phyloP scores from a whole-genome alignment of 768 basidiomycete genomes.

The Mycena chlorophos region DNA sequence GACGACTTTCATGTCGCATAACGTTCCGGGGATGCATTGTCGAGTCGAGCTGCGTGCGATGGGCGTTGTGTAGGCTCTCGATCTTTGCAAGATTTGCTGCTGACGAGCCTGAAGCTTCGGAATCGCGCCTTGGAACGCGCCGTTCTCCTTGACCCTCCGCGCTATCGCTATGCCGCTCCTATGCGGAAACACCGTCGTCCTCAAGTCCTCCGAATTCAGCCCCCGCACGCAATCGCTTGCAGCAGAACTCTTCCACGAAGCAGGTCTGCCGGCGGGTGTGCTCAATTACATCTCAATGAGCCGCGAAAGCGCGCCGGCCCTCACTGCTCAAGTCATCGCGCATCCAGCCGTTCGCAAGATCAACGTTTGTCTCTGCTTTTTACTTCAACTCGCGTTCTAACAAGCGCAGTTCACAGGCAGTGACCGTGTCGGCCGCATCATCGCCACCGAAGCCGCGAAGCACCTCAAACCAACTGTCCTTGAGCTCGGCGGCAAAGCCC shows the following conservation, averaged over 20 bases:
- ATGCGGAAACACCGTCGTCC: slow-evolving; percentile 57
- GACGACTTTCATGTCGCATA: slow-evolving; percentile 42
- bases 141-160: slow-evolving; percentile 44
- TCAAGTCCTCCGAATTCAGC: slow-evolving; percentile 53
- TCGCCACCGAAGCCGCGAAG: slow-evolving; percentile 56
- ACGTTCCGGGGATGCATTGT: slow-evolving; percentile 44
- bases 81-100: background rate
- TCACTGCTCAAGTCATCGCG: slow-evolving; percentile 54
- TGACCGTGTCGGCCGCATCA: slow-evolving; percentile 51
- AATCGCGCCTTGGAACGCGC: slow-evolving; percentile 60
- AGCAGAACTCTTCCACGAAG: slow-evolving; percentile 51
- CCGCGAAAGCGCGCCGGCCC: slow-evolving; percentile 40
- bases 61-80: slow-evolving; percentile 50
- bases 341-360: slow-evolving; percentile 54
- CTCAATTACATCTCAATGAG: slow-evolving; percentile 56
- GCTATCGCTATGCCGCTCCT: slow-evolving; percentile 48
- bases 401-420: slow-evolving; percentile 53
- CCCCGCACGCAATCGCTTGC: slow-evolving; percentile 49
- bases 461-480: slow-evolving; percentile 55
- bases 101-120: slow-evolving; percentile 38
- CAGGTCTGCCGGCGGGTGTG: slow-evolving; percentile 61
- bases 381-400: background rate
- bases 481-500: slow-evolving; percentile 58
- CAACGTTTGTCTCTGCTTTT: slow-evolving; percentile 38
- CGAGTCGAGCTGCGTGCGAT: slow-evolving; percentile 47